Conservation (phyloP, 306 rosid genomes). For the Prunus kanzakura region DNA sequence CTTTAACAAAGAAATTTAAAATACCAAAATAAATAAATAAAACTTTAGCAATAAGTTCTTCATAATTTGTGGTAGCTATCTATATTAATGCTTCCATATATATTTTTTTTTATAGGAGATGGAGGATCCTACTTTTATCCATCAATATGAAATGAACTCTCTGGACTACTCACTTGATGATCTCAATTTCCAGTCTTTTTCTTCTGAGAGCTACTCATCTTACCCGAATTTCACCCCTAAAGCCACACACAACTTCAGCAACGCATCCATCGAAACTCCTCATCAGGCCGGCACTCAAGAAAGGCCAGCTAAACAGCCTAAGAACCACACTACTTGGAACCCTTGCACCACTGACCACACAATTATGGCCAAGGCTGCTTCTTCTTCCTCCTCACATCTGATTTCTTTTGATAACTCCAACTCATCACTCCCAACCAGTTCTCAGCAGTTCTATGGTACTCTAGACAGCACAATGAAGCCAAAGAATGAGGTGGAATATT, state of each 20-base stretch:
- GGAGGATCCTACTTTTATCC: constrained; percentile 22
- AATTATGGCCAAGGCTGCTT: constrained; percentile 17
- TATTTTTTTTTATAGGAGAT: constrained; percentile 16
- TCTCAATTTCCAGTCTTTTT: constrained; percentile 29
- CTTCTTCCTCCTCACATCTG: constrained; percentile 49
- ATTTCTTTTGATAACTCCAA: constrained; percentile 52
- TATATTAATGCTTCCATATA: not conserved
- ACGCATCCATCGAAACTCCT: not conserved
- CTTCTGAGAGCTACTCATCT: constrained; percentile 39
- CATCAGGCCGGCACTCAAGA: not conserved
- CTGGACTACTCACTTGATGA: constrained; percentile 35
- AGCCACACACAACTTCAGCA: not conserved
- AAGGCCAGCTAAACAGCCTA: constrained; percentile 42
- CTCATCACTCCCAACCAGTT: constrained; percentile 15
- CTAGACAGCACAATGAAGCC: constrained; percentile 27
- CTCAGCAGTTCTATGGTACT: constrained; percentile 17
- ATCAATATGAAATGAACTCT: constrained; percentile 25
- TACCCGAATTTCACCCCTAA: constrained; percentile 16
- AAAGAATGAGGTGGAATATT: constrained; percentile 29
- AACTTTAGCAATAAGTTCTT: not conserved
- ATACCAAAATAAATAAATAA: not conserved
- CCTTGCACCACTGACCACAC: constrained; percentile 20
- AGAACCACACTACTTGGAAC: constrained; percentile 30
- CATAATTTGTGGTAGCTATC: not conserved
- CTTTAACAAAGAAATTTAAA: not conserved